Evolutionary conservation across 2,329 filamentous ascomycete species (phyloP), one percentile per base, ranked within the genome.

Genomic region (Verticillium zaregamsianum): DNA sequence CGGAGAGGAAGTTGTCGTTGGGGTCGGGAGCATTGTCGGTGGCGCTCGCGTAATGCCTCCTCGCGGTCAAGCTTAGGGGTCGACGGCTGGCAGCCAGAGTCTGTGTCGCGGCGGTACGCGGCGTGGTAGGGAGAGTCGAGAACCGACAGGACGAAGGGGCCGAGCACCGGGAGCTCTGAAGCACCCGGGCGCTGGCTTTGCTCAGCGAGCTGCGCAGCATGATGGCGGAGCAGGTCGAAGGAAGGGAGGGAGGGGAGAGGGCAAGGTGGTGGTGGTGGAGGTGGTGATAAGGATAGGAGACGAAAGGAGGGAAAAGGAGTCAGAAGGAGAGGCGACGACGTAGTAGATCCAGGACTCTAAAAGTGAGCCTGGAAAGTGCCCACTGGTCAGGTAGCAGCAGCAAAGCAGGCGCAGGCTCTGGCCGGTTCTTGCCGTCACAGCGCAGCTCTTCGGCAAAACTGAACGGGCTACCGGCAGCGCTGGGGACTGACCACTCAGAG

Each of bases 1-100:
- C 95, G 66, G 93, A 92, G 65, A 99, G 86, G 84, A 99, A 99
- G 80, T 89, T 96, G 79, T 99, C 95, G 77, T 91, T 97, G 67
- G 93, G 87, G 75, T 97, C 92, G 66, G 86, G 86, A 23, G 85
- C 74, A 62, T 79, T 80, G 61, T 82, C 77, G 62, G 80, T 80
- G 61, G 84, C 80, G 66, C 84, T 84, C 65, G 83, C 81, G 78
- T 84, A 82, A 70, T 79, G 76, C 69, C 79, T 82, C 71, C 83
- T 82, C 63, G 77, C 73, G 64, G 79, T 74, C 64, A 84, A 66
- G 68, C 82, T 79, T 71, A 83, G 71, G 59, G 83, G 79, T 59
- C 82, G 80, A 62, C 83, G 82, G 66, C 75, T 69, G 63, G 80
- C 73, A 55, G 77, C 69, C 68, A 82, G 72, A 71, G 74, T 78